phyloP scores from a whole-genome alignment of 257 asterid genomes.

The Fraxinus anomala region DNA sequence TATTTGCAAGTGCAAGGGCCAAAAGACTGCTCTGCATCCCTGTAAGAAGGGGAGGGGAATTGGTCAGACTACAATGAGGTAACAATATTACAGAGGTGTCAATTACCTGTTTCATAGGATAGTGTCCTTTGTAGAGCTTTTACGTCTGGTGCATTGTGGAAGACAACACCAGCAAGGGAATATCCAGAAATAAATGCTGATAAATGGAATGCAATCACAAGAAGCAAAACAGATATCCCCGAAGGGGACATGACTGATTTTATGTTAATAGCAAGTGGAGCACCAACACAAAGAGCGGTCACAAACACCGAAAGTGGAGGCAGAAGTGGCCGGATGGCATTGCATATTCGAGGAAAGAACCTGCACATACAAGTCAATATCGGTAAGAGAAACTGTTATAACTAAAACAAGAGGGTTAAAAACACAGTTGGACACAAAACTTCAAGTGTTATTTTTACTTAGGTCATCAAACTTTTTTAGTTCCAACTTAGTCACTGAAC shows the following conservation, averaged over 20 bases:
- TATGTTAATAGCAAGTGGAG: conserved; percentile 80
- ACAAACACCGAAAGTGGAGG: conserved; percentile 60
- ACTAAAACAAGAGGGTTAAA: neutral
- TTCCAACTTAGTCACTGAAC: no score
- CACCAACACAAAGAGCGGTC: conserved; percentile 64
- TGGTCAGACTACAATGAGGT: conserved; percentile 7
- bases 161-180: conserved; percentile 57
- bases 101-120: conserved; percentile 87
- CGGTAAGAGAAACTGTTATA: conserved; percentile 17
- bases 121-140: conserved; percentile 91
- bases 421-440: conserved; percentile 22
- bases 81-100: neutral
- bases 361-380: conserved; percentile 47
- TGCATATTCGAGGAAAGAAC: conserved; percentile 64
- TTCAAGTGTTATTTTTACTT: no score
- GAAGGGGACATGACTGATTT: conserved; percentile 67
- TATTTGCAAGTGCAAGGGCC: conserved; percentile 94
- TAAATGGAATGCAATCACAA: conserved; percentile 79
- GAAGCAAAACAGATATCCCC: conserved; percentile 79
- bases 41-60: conserved; percentile 25
- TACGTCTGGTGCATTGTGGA: conserved; percentile 62
- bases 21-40: conserved; percentile 99
- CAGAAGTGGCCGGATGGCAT: conserved; percentile 49
- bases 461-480: no score
- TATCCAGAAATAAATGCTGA: conserved; percentile 80